Conservation (phyloP, 352 stramenopile species). For the Pythium aristosporum region DNA sequence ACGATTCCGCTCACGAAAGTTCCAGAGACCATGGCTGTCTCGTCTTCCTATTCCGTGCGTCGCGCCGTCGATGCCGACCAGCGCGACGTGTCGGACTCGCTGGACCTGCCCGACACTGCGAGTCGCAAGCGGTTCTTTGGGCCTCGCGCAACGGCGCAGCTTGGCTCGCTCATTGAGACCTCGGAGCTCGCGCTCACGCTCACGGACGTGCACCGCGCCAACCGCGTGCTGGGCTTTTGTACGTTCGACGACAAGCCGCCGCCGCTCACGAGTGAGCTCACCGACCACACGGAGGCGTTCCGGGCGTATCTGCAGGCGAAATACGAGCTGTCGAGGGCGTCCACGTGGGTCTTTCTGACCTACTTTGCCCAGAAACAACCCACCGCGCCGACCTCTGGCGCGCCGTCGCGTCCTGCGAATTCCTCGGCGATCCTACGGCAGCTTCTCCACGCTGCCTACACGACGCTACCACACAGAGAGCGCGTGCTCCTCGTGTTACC, state of each 20-base stretch:
- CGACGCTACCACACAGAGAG: conserved; percentile 38
- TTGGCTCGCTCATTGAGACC: conserved; percentile 70
- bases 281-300: conserved; percentile 32
- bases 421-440: conserved; percentile 39
- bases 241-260: conserved; percentile 54
- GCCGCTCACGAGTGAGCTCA: conserved; percentile 39
- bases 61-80: conserved; percentile 63
- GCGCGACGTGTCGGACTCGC: conserved; percentile 44
- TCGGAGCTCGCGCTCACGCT: conserved; percentile 68
- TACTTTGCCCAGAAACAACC: conserved; percentile 58
- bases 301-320: conserved; percentile 45
- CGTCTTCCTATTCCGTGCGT: conserved; percentile 29
- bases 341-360: conserved; percentile 52
- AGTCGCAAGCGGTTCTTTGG: conserved; percentile 68
- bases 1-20: no score
- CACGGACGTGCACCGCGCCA: conserved; percentile 42
- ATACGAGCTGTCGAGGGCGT: conserved; percentile 48
- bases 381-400: not conserved
- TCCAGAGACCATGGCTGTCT: not conserved
- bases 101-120: conserved; percentile 59
- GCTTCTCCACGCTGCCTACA: conserved; percentile 55
- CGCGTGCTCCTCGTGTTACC: conserved; percentile 56
- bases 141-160: conserved; percentile 28
- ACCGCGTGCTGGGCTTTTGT: conserved; percentile 64
- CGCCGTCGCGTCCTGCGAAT: not conserved